Base-by-base conservation (phyloP, 108 stramenopile species). In the Fistulifera solaris region DNA sequence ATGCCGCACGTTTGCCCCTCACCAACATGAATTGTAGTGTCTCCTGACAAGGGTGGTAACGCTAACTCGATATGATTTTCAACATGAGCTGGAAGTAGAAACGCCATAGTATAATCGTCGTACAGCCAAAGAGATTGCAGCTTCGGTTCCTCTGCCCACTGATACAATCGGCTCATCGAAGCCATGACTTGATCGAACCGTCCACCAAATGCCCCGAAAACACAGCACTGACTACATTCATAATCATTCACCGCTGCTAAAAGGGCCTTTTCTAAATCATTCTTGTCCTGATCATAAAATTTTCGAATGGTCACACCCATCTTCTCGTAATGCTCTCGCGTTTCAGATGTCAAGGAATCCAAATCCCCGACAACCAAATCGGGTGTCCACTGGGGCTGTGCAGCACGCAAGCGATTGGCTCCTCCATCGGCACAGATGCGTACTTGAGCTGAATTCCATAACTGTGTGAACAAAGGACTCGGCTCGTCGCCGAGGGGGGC, bases 371-470 rank as follows among this genome's bases (percentile, higher is more conserved):
- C 75, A 48, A 97, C 93, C 14, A 75, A 60, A 52, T 93, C 72
- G 13, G 96, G 96, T 31, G 94, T 45, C 25, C 56, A 79, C 13
- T 2, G 28, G 19, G 41, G 19, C 11, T 50, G 35, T 35, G 73
- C 77, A 38, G 85, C 75, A 56, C 89, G 81, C 8, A 97, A 70
- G 38, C 96, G 81, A 70, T 97, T 97, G 57, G 94, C 96, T 16
- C 94, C 96, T 16, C 96, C 96, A 65, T 97, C 96, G 50, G 96
- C 96, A 77, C 94, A 95, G 6, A 97, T 56, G 17, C 83, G 84
- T 39, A 74, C 67, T 1, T 54, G 40, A 19, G 81, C 63, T 8
- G 57, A 47, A 40, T 72, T 43, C 87, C 87, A 91, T 11, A 94
- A 56, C 22, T 58, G 53, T 46, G 64, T 51, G 19, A 94, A 64